Conservation (phyloP, 208 protist genomes). For the Acanthamoeba pearcei region DNA sequence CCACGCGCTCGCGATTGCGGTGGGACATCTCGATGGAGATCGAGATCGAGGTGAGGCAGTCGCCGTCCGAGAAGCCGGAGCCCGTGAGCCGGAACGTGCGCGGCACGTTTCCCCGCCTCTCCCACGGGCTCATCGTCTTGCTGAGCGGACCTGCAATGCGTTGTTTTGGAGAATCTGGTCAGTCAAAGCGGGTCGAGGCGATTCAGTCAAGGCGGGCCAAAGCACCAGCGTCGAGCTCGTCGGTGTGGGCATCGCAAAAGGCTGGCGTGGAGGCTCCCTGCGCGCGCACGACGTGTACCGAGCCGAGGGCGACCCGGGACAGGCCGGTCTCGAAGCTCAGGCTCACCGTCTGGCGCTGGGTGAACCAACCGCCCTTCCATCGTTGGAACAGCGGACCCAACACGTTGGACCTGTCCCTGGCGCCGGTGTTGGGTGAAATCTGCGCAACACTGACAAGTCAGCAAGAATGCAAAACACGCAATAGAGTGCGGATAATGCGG, state of each 20-base stretch:
- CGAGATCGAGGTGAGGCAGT: slow-evolving; percentile 8
- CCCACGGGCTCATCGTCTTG: not conserved
- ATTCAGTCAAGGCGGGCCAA: too few species aligned
- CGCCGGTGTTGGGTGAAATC: slow-evolving; percentile 68
- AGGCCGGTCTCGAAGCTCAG: slow-evolving; percentile 28
- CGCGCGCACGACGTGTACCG: slow-evolving; percentile 17
- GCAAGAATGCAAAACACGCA: not conserved
- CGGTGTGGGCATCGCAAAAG: slow-evolving; percentile 60
- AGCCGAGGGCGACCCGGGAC: slow-evolving; percentile 5
- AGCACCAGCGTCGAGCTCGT: slow-evolving; percentile 32
- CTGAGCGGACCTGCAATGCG: not conserved
- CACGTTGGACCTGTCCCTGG: slow-evolving; percentile 13
- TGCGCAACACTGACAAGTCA: not conserved
- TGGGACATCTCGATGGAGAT: not conserved
- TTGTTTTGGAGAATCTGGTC: too few species aligned
- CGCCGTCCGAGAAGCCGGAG: slow-evolving; percentile 44
- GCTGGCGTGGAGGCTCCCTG: not conserved
- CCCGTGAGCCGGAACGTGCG: slow-evolving; percentile 18
- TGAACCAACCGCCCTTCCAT: slow-evolving; percentile 71
- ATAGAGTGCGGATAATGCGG: not conserved
- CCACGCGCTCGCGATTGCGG: not conserved
- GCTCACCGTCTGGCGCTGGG: slow-evolving; percentile 59
- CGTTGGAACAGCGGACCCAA: slow-evolving; percentile 68
- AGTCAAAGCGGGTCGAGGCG: too few species aligned
- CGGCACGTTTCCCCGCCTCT: slow-evolving; percentile 25